phyloP scores from a whole-genome alignment of 257 asterid genomes.

The Galeopsis tetrahit region DNA sequence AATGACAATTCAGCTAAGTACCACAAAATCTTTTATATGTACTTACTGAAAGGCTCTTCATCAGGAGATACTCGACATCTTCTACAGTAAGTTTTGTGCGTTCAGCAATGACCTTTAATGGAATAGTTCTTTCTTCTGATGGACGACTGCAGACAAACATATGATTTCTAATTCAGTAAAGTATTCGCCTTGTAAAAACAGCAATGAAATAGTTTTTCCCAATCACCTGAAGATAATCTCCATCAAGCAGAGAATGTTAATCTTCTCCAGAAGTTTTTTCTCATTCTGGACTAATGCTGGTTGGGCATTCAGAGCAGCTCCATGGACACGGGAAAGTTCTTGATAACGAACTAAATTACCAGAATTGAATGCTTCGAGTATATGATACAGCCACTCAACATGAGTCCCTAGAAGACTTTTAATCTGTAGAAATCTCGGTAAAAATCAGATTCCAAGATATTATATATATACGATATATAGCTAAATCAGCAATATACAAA shows the following conservation, averaged over 20 bases:
- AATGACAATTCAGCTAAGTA: constrained; percentile 1
- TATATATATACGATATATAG: background rate
- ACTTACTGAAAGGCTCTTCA: constrained; percentile 99
- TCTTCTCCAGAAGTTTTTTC: constrained; percentile 90
- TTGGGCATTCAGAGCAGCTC: constrained; percentile 79
- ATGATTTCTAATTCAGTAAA: constrained; percentile 14
- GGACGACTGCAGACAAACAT: constrained; percentile 66
- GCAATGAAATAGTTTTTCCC: constrained; percentile 20
- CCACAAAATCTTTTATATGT: background rate
- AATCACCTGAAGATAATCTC: constrained; percentile 94
- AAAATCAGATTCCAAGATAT: constrained; percentile 92
- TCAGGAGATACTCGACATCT: constrained; percentile 90
- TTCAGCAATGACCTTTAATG: constrained; percentile 74
- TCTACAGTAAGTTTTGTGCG: constrained; percentile 84
- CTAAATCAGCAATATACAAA: background rate
- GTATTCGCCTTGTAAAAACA: constrained; percentile 7
- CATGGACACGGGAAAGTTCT: constrained; percentile 80
- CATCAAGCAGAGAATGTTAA: constrained; percentile 97
- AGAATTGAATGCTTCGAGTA: constrained; percentile 87
- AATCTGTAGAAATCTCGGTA: constrained; percentile 60
- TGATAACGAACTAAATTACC: constrained; percentile 87
- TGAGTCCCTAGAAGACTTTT: constrained; percentile 84
- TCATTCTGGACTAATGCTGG: constrained; percentile 92
- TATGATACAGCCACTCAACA: constrained; percentile 88
- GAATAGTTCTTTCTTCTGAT: constrained; percentile 93